A percentile compares a stretch with the other conserved stretches of the same genome.
Evolutionary conservation across 805 yeast species (phyloP).

Genomic region (Wickerhamiella shivajii): DNA sequence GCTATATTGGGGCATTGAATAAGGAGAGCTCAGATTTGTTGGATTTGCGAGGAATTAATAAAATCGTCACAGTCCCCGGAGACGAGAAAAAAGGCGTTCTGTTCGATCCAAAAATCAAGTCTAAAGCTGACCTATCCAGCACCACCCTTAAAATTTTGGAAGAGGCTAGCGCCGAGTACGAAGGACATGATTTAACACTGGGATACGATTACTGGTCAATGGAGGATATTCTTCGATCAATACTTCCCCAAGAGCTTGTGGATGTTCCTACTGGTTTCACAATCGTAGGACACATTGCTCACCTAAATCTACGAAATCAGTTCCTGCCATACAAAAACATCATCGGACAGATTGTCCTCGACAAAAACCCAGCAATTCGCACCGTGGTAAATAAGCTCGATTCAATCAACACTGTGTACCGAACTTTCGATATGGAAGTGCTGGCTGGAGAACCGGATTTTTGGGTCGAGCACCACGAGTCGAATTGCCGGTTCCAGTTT

Average conservation of each 20-base stretch:
- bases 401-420: constrained; percentile 68
- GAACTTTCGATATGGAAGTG: constrained; percentile 89
- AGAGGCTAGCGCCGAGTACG: constrained; percentile 33
- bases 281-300: constrained; percentile 91
- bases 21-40: constrained; percentile 48
- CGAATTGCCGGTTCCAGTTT: constrained; percentile 71
- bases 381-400: constrained; percentile 91
- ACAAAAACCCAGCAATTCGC: constrained; percentile 64
- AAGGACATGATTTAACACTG: constrained; percentile 40
- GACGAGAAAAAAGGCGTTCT: constrained; percentile 40
- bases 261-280: constrained; percentile 88
- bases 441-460: constrained; percentile 73
- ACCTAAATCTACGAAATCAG: constrained; percentile 68
- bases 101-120: constrained; percentile 34
- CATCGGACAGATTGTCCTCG: constrained; percentile 82
- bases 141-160: constrained; percentile 33
- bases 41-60: constrained; percentile 54
- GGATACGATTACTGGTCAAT: constrained; percentile 76
- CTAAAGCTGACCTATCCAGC: constrained; percentile 27
- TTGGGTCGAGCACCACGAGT: constrained; percentile 72
- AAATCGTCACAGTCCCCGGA: constrained; percentile 34
- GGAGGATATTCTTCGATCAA: constrained; percentile 68
- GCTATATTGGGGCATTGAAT: constrained; percentile 43
- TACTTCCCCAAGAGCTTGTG: constrained; percentile 54
- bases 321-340: constrained; percentile 66